These are phyloP conservation scores for Starmerella sp. DNA, from an alignment of 805 yeast genomes.

Conservation along the genomic window DNA sequence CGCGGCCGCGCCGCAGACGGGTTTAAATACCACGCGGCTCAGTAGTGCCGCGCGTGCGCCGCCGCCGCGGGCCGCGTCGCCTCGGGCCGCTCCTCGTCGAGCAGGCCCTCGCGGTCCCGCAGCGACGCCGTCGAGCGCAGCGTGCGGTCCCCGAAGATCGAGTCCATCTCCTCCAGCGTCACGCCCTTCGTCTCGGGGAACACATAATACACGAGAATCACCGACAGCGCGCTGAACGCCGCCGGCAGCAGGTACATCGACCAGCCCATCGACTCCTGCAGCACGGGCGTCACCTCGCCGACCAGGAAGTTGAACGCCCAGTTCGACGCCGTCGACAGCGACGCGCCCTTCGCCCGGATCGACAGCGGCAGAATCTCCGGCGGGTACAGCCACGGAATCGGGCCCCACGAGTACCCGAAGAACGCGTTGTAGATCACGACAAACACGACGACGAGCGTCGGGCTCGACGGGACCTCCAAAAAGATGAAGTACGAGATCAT, in stretches of 20 bases:
- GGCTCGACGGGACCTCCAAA: conserved; percentile 43
- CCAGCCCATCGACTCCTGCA: conserved; percentile 70
- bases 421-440: conserved; percentile 69
- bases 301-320: conserved; percentile 90
- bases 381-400: conserved; percentile 82
- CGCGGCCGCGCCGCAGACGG: conserved; percentile 1
- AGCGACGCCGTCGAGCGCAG: conserved; percentile 21
- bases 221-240: conserved; percentile 59
- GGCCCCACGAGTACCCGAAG: conserved; percentile 91
- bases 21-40: background rate
- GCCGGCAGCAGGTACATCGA: conserved; percentile 74
- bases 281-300: conserved; percentile 81
- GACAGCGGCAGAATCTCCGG: conserved; percentile 77
- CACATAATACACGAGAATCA: conserved; percentile 54
- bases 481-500: conserved; percentile 52
- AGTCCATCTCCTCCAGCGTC: conserved; percentile 82
- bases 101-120: conserved; percentile 6
- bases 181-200: conserved; percentile 91
- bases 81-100: conserved; percentile 1
- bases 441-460: conserved; percentile 58
- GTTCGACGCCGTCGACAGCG: conserved; percentile 80
- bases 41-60: background rate
- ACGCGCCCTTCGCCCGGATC: conserved; percentile 82
- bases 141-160: conserved; percentile 62
- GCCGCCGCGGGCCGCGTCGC: background rate